A percentile compares a stretch with the other conserved stretches of the same genome.
phyloP scores from a whole-genome alignment of 495 filamentous ascomycete genomes.

The Bryoglossum gracile region DNA sequence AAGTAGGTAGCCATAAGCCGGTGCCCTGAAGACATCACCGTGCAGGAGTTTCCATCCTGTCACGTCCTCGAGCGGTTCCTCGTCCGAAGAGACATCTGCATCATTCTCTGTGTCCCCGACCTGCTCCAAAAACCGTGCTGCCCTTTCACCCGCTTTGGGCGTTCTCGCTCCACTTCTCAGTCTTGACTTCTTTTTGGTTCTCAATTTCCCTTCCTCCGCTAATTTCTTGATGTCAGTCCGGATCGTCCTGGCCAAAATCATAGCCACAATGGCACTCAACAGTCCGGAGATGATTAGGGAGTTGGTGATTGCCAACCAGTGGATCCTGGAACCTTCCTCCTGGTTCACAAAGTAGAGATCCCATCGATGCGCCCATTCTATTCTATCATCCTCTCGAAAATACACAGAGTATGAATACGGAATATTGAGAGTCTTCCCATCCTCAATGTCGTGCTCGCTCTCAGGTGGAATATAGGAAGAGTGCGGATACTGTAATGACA shows the following conservation, averaged over 20 bases:
- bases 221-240: constrained; percentile 63
- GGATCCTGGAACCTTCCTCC: constrained; percentile 74
- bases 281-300: constrained; percentile 80
- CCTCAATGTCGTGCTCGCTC: constrained; percentile 42
- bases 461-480: constrained; percentile 51
- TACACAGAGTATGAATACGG: constrained; percentile 92
- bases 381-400: constrained; percentile 73
- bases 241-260: constrained; percentile 79
- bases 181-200: constrained; percentile 36
- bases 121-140: constrained; percentile 58
- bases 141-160: constrained; percentile 42
- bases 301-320: constrained; percentile 91
- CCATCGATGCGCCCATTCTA: constrained; percentile 87
- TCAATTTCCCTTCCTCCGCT: constrained; percentile 62
- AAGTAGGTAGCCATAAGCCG: constrained; percentile 65
- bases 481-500: constrained; percentile 49
- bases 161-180: constrained; percentile 40
- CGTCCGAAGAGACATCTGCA: constrained; percentile 61
- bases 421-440: constrained; percentile 65
- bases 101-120: constrained; percentile 49
- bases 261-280: constrained; percentile 74
- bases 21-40: constrained; percentile 84
- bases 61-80: constrained; percentile 73
- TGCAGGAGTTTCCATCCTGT: constrained; percentile 95
- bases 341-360: constrained; percentile 91